A percentile compares a stretch with the other conserved stretches of the same genome.
phyloP scores from a whole-genome alignment of 306 rosid genomes.

The Lithocarpus polystachyus region DNA sequence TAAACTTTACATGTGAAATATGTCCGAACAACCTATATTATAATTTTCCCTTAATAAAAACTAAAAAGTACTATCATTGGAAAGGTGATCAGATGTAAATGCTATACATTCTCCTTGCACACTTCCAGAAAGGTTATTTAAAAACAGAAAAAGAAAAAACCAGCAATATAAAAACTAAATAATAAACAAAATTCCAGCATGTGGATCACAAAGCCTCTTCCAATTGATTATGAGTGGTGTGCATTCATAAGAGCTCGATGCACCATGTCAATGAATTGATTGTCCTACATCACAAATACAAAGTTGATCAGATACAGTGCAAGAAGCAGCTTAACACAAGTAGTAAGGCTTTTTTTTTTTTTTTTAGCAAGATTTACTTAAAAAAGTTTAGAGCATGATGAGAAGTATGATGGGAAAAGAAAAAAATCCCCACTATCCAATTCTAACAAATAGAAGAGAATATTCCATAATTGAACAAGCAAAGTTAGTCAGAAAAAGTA shows the following conservation, averaged over 20 bases:
- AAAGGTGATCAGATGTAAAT: neutral
- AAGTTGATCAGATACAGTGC: neutral
- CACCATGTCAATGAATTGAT: constrained; percentile 58
- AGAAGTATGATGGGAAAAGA: no score
- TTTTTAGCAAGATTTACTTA: no score
- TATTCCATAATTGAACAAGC: no score
- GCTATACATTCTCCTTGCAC: constrained; percentile 5
- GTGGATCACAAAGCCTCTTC: constrained; percentile 21
- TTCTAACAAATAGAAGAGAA: no score
- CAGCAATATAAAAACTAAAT: constrained; percentile 24
- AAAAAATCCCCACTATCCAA: no score
- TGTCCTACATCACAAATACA: constrained; percentile 40
- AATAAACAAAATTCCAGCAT: constrained; percentile 11
- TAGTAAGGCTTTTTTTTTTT: no score
- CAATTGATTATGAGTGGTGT: constrained; percentile 39
- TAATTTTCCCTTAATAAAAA: neutral
- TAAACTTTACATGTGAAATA: no score
- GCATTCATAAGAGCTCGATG: constrained; percentile 47
- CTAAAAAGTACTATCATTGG: neutral
- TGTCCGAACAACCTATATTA: no score
- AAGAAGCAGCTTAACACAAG: neutral
- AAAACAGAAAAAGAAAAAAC: constrained; percentile 17
- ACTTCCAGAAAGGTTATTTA: neutral
- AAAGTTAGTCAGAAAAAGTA: no score
- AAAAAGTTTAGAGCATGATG: no score